These are phyloP conservation scores for Eimeria praecox DNA, from an alignment of 169 alveolate genomes.

Conservation along the genomic window DNA sequence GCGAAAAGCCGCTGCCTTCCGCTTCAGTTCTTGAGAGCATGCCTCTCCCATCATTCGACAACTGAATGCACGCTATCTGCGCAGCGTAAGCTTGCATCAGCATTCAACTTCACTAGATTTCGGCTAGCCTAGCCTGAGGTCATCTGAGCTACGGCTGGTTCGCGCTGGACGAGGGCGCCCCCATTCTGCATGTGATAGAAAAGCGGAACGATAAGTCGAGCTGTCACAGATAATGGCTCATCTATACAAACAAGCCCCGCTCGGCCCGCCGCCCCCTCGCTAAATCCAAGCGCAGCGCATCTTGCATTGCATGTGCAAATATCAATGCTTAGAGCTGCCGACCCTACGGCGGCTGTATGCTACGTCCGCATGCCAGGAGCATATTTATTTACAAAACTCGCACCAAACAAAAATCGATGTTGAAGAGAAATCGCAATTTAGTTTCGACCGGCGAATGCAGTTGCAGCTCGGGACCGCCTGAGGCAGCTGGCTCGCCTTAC, in stretches of 20 bases:
- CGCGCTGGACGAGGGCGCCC: neutral
- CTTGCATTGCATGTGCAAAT: neutral
- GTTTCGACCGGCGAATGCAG: neutral
- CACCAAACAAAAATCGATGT: neutral
- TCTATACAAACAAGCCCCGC: neutral
- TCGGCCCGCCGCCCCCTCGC: neutral
- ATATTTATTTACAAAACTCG: too few species aligned
- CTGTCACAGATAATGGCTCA: neutral
- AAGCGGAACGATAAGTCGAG: neutral
- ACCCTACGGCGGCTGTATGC: neutral
- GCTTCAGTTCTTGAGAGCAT: conserved; percentile 68
- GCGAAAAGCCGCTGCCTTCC: conserved; percentile 35
- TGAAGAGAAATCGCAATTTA: neutral
- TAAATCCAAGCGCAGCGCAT: neutral
- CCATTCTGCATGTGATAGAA: neutral
- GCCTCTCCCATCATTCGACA: conserved; percentile 71
- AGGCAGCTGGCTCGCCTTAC: conserved; percentile 2
- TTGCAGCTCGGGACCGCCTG: neutral
- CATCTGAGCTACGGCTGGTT: neutral
- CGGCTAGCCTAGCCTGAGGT: neutral
- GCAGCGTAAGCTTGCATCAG: neutral
- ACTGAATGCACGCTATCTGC: neutral
- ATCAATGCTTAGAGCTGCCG: neutral
- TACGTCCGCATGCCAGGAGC: neutral
- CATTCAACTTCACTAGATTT: neutral